Conservation (phyloP, 257 asterid species). For the Coffea canephora region DNA sequence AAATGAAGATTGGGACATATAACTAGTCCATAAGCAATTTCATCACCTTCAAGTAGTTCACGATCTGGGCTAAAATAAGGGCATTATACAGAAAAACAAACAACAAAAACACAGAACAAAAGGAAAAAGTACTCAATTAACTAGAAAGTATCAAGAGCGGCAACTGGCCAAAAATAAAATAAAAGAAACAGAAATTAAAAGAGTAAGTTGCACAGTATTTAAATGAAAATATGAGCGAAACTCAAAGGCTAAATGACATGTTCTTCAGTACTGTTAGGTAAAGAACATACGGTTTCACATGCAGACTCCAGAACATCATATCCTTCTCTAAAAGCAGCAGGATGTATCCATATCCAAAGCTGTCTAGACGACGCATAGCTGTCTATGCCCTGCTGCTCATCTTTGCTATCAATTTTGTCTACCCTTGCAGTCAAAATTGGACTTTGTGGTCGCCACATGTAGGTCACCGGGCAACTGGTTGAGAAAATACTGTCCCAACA, state of each 20-base stretch:
- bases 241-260: background rate
- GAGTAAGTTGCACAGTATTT: background rate
- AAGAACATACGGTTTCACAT: constrained; percentile 47
- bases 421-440: constrained; percentile 22
- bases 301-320: constrained; percentile 53
- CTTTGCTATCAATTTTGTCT: constrained; percentile 9
- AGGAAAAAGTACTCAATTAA: background rate
- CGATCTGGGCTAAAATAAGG: background rate
- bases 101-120: no score
- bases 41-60: background rate
- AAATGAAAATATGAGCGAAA: constrained; percentile 1
- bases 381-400: constrained; percentile 28
- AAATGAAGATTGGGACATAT: background rate
- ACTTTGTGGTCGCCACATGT: constrained; percentile 68
- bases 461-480: constrained; percentile 76
- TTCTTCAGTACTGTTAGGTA: background rate
- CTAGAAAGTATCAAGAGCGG: background rate
- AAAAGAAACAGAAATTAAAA: background rate
- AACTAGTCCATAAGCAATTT: background rate
- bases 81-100: background rate
- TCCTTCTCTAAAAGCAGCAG: constrained; percentile 80
- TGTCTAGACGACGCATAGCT: constrained; percentile 37
- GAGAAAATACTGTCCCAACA: constrained; percentile 38
- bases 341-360: constrained; percentile 84
- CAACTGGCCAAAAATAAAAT: background rate